A percentile compares a stretch with the other conserved stretches of the same genome.
phyloP scores from a whole-genome alignment of 345 rosid species.

The Pseudoturritis turrita region DNA sequence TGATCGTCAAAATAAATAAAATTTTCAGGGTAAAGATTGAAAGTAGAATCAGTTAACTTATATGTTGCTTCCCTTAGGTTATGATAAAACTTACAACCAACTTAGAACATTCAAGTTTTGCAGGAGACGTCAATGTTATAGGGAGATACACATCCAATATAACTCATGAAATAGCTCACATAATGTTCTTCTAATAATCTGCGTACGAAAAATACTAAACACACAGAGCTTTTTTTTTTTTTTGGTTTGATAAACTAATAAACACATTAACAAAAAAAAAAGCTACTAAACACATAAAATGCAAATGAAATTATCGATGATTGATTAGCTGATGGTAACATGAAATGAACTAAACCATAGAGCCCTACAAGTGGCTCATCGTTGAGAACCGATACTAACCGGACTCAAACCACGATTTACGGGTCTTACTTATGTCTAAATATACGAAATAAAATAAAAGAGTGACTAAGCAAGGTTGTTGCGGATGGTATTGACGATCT shows the following conservation, averaged over 20 bases:
- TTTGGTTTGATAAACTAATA: not conserved
- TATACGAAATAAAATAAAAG: not conserved
- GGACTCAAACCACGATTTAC: not conserved
- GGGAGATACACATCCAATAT: too few species aligned
- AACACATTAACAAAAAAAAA: too few species aligned
- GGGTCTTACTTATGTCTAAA: not conserved
- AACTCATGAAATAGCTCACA: too few species aligned
- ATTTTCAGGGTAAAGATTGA: too few species aligned
- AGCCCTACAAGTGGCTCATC: not conserved
- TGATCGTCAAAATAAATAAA: too few species aligned
- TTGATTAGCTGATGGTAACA: not conserved
- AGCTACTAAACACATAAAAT: not conserved
- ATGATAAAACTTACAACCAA: not conserved
- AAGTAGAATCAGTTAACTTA: too few species aligned
- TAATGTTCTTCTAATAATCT: not conserved
- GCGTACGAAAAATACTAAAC: not conserved
- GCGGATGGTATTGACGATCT: constrained; percentile 2
- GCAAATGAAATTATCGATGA: not conserved
- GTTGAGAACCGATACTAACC: not conserved
- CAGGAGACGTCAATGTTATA: too few species aligned
- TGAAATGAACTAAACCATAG: not conserved
- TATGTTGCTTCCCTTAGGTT: too few species aligned
- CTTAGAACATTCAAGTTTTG: too few species aligned
- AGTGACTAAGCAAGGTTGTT: constrained; percentile 8
- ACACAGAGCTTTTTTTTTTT: not conserved